Evolutionary conservation across 1,284 basidiomycete species (phyloP).

Genomic region (Malassezia sp.): DNA sequence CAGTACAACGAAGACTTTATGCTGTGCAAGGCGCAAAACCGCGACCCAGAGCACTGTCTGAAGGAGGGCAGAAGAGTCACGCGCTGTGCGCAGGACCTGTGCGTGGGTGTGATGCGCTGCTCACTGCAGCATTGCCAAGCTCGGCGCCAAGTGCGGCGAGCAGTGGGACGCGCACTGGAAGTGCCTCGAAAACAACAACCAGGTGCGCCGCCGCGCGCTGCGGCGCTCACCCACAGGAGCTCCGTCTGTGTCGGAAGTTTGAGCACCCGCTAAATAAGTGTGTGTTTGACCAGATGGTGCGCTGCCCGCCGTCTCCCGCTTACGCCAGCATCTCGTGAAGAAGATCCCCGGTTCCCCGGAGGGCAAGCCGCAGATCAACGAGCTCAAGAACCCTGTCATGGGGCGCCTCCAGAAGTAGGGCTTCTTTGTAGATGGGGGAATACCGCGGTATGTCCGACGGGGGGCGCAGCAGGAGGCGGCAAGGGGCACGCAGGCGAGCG

Average conservation of each 20-base stretch:
- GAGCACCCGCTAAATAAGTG: conserved; percentile 85
- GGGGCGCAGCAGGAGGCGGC: too few species aligned
- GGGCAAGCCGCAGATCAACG: conserved; percentile 76
- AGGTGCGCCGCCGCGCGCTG: conserved; percentile 53
- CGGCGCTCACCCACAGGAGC: conserved; percentile 56
- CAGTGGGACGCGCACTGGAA: conserved; percentile 89
- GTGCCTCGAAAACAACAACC: conserved; percentile 89
- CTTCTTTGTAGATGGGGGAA: background rate
- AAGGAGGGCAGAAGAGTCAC: conserved; percentile 93
- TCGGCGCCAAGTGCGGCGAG: conserved; percentile 77
- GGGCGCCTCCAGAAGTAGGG: conserved; percentile 16
- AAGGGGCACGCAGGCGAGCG: too few species aligned
- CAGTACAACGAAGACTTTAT: conserved; percentile 99
- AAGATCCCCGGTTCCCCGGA: conserved; percentile 80
- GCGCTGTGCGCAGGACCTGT: conserved; percentile 88
- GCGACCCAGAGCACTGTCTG: conserved; percentile 81
- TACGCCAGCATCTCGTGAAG: conserved; percentile 69
- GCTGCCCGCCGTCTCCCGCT: conserved; percentile 6
- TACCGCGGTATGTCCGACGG: too few species aligned
- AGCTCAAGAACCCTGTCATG: conserved; percentile 66
- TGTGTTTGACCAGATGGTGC: conserved; percentile 79
- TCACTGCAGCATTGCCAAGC: conserved; percentile 65
- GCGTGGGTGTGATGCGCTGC: conserved; percentile 44
- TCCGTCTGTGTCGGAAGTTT: conserved; percentile 76
- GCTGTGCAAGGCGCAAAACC: conserved; percentile 89